These are phyloP conservation scores for Mortierella sp. DNA, from an alignment of 371 early-diverging fungal species.

Conservation along the genomic window DNA sequence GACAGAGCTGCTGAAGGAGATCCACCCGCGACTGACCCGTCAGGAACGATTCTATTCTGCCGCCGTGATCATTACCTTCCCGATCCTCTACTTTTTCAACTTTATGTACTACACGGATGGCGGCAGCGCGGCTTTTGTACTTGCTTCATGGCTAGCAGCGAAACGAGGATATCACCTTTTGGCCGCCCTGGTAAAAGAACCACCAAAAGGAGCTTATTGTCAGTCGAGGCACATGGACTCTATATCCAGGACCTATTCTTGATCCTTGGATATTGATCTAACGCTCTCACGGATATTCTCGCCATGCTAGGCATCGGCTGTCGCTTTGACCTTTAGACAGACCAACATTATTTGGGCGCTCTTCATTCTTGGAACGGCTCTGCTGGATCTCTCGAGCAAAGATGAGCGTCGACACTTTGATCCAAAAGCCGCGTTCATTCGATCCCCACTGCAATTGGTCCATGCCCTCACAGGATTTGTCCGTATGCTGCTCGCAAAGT, in stretches of 20 bases:
- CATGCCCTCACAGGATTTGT: conserved; percentile 19
- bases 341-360: conserved; percentile 92
- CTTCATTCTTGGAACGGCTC: conserved; percentile 63
- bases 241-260: no score
- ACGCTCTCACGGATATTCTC: no score
- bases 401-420: conserved; percentile 36
- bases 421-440: conserved; percentile 32
- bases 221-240: no score
- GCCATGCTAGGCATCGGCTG: conserved; percentile 57
- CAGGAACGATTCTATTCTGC: conserved; percentile 55
- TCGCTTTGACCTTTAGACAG: conserved; percentile 84
- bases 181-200: conserved; percentile 63
- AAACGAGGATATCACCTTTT: conserved; percentile 57
- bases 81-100: conserved; percentile 84
- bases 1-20: conserved; percentile 44
- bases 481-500: conserved; percentile 20
- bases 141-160: conserved; percentile 72
- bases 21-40: conserved; percentile 53
- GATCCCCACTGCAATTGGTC: conserved; percentile 21
- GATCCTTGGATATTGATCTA: no score
- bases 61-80: conserved; percentile 75
- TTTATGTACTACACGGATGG: conserved; percentile 94
- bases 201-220: not conserved
- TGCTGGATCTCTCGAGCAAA: conserved; percentile 22
- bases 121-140: conserved; percentile 82